Evolutionary conservation across 2,329 filamentous ascomycete species (phyloP).

Genomic region (Hypoxylon sp.): DNA sequence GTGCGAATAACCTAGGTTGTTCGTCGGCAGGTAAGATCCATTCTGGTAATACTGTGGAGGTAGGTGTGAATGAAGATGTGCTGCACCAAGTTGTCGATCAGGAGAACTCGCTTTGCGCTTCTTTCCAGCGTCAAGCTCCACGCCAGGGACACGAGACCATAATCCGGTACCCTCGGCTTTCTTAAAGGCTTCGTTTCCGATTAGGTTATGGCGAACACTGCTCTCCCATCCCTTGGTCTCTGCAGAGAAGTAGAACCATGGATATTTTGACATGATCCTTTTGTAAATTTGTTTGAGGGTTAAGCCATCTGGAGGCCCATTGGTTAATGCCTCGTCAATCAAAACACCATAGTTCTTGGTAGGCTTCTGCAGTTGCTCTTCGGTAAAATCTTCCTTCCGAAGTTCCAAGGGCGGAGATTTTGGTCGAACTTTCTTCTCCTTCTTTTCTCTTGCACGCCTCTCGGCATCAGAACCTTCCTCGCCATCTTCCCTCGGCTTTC

Average conservation of each 20-base stretch:
- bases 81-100: constrained; percentile 58
- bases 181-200: constrained; percentile 72
- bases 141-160: constrained; percentile 71
- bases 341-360: constrained; percentile 74
- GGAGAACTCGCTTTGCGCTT: constrained; percentile 70
- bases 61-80: constrained; percentile 52
- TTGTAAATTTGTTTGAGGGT: constrained; percentile 75
- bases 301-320: constrained; percentile 67
- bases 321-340: constrained; percentile 72
- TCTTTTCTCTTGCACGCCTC: constrained; percentile 69
- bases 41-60: constrained; percentile 53
- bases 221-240: constrained; percentile 77
- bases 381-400: constrained; percentile 68
- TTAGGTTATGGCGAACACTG: constrained; percentile 74
- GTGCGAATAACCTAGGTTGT: constrained; percentile 45
- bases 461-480: constrained; percentile 71
- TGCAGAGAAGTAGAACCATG: constrained; percentile 72
- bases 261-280: constrained; percentile 70
- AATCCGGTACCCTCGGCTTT: constrained; percentile 70
- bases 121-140: constrained; percentile 73
- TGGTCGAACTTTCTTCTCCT: constrained; percentile 70
- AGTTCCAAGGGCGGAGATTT: constrained; percentile 73
- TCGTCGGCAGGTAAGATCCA: constrained; percentile 50
- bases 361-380: constrained; percentile 72
- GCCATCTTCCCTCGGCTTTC: constrained; percentile 71